Conservation (phyloP, 1,284 basidiomycete species). For the Pascua sp. region DNA sequence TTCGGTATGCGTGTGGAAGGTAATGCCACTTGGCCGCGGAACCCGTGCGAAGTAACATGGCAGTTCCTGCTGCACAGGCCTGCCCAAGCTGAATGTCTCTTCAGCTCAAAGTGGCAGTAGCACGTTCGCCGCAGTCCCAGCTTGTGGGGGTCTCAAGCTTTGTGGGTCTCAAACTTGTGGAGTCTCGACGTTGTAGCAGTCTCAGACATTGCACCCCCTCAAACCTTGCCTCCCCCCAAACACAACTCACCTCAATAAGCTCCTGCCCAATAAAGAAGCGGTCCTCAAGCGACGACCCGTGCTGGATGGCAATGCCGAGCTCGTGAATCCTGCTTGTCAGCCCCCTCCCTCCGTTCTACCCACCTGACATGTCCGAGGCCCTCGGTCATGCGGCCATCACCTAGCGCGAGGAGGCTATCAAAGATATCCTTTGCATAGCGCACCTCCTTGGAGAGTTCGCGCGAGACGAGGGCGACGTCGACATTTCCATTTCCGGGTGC, state of each 20-base stretch:
- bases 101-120: no score
- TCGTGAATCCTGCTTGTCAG: conserved; percentile 39
- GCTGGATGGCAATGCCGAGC: conserved; percentile 34
- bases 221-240: no score
- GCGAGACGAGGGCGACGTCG: conserved; percentile 33
- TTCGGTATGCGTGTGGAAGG: no score
- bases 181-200: no score
- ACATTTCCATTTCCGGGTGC: conserved; percentile 8
- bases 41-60: no score
- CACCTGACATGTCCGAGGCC: conserved; percentile 39
- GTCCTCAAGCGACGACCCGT: conserved; percentile 35
- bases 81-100: no score
- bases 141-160: no score
- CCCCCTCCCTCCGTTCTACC: conserved; percentile 7
- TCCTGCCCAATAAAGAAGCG: conserved; percentile 32
- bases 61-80: no score
- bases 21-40: no score
- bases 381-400: conserved; percentile 31
- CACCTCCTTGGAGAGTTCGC: conserved; percentile 33
- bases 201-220: no score
- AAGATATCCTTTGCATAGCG: conserved; percentile 41
- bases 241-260: conserved; percentile 33
- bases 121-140: no score
- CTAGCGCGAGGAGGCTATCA: conserved; percentile 35
- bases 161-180: no score